A percentile compares a stretch with the other conserved stretches of the same genome.
phyloP scores from a whole-genome alignment of 164 flowering plant species.

The Liriodendron chinense region DNA sequence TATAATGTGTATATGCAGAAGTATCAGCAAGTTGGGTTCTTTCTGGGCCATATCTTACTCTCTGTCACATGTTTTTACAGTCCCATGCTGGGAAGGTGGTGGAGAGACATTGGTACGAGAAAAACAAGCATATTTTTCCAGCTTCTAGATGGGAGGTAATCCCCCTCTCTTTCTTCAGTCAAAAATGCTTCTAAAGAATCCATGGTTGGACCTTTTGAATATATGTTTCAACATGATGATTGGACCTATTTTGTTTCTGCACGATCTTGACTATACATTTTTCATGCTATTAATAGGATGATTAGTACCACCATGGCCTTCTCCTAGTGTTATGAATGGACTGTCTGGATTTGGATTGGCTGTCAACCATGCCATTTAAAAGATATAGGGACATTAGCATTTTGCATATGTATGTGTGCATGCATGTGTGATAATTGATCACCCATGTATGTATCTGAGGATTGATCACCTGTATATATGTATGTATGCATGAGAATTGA shows the following conservation, averaged over 20 bases:
- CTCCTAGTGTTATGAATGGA: too few relatives aligned
- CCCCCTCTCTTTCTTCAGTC: slow-evolving; percentile 10
- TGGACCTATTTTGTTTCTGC: background rate
- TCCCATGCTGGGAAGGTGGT: slow-evolving; percentile 99
- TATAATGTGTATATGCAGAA: background rate
- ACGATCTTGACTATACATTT: background rate
- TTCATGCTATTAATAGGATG: background rate
- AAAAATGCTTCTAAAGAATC: too few relatives aligned
- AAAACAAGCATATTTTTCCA: slow-evolving; percentile 97
- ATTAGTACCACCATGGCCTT: background rate
- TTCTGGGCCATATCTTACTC: background rate
- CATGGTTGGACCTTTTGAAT: too few relatives aligned
- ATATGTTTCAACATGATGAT: too few relatives aligned
- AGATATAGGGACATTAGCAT: too few relatives aligned
- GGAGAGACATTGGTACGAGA: slow-evolving; percentile 99
- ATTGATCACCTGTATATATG: too few relatives aligned
- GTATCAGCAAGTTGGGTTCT: background rate
- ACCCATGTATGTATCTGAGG: too few relatives aligned
- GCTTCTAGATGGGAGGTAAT: slow-evolving; percentile 99
- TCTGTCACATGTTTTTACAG: slow-evolving; percentile 30
- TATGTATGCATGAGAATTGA: background rate
- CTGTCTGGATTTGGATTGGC: background rate
- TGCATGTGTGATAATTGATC: too few relatives aligned
- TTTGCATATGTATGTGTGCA: too few relatives aligned
- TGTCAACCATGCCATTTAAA: background rate